phyloP scores from a whole-genome alignment of 2,329 filamentous ascomycete species.

The Pseudogymnoascus sp. region DNA sequence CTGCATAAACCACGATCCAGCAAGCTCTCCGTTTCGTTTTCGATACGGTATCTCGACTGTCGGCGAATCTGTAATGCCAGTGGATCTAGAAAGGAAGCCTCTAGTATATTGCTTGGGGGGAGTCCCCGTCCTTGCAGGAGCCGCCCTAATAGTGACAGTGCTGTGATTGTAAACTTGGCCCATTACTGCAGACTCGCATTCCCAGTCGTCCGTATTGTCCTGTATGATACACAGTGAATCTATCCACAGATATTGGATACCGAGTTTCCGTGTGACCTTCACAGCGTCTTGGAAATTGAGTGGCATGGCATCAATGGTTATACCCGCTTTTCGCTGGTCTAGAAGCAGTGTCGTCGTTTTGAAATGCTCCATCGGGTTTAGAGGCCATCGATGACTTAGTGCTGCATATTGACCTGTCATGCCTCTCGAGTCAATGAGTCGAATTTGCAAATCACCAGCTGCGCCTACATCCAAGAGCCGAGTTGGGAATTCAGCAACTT shows the following conservation, averaged over 20 bases:
- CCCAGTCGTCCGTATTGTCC: conserved; percentile 18
- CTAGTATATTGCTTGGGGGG: background rate
- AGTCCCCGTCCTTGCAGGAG: background rate
- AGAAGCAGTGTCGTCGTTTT: background rate
- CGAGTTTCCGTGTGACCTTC: background rate
- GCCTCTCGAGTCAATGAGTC: background rate
- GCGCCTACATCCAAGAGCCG: background rate
- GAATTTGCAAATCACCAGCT: background rate
- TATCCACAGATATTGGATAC: background rate
- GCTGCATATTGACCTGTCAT: background rate
- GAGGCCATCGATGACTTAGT: background rate
- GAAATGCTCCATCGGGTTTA: background rate
- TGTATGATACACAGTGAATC: background rate
- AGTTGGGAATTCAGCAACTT: background rate
- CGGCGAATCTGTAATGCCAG: background rate
- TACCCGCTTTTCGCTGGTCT: background rate
- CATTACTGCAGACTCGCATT: conserved; percentile 17
- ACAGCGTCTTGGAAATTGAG: background rate
- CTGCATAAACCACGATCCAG: background rate
- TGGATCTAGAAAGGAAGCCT: background rate
- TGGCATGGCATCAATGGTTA: background rate
- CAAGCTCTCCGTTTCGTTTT: background rate
- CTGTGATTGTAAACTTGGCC: conserved; percentile 15
- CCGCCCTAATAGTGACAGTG: background rate
- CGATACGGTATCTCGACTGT: background rate